phyloP scores from a whole-genome alignment of 495 filamentous ascomycete genomes.

The Daldinia grandis region DNA sequence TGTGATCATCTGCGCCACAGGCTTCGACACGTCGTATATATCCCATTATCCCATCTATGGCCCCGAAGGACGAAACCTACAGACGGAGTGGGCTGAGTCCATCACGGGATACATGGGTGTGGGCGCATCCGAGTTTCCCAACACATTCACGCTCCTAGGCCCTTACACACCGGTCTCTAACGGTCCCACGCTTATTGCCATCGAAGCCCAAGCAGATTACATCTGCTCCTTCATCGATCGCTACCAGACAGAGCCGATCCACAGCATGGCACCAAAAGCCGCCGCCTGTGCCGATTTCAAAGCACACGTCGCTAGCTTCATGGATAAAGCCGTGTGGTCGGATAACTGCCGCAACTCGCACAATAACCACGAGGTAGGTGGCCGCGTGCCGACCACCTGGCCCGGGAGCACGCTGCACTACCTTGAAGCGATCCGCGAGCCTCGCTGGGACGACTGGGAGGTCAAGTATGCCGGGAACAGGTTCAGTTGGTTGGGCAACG shows the following conservation, averaged over 20 bases:
- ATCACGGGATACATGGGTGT: slow-evolving; percentile 54
- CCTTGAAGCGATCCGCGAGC: slow-evolving; percentile 58
- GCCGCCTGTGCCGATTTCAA: slow-evolving; percentile 53
- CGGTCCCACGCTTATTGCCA: slow-evolving; percentile 50
- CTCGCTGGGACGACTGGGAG: slow-evolving; percentile 61
- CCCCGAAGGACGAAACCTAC: slow-evolving; percentile 45
- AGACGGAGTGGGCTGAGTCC: slow-evolving; percentile 47
- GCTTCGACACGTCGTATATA: slow-evolving; percentile 57
- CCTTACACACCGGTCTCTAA: slow-evolving; percentile 58
- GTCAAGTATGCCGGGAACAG: slow-evolving; percentile 55
- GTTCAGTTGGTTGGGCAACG: slow-evolving; percentile 61
- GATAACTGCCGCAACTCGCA: slow-evolving; percentile 60
- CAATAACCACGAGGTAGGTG: slow-evolving; percentile 53
- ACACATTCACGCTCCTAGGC: slow-evolving; percentile 59
- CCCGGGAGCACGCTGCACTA: slow-evolving; percentile 59
- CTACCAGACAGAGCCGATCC: slow-evolving; percentile 56
- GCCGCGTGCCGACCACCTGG: slow-evolving; percentile 55
- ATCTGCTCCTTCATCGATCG: slow-evolving; percentile 57
- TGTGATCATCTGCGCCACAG: slow-evolving; percentile 55
- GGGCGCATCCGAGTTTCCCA: slow-evolving; percentile 52
- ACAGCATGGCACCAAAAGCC: slow-evolving; percentile 52
- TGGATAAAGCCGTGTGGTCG: slow-evolving; percentile 56
- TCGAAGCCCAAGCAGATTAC: slow-evolving; percentile 58
- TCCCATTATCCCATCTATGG: slow-evolving; percentile 2
- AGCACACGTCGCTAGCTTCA: slow-evolving; percentile 51